Percentiles rank a stretch among this genome's conserved stretches.
phyloP scores from a whole-genome alignment of 768 basidiomycete species.

The Termitomyces sp. region DNA sequence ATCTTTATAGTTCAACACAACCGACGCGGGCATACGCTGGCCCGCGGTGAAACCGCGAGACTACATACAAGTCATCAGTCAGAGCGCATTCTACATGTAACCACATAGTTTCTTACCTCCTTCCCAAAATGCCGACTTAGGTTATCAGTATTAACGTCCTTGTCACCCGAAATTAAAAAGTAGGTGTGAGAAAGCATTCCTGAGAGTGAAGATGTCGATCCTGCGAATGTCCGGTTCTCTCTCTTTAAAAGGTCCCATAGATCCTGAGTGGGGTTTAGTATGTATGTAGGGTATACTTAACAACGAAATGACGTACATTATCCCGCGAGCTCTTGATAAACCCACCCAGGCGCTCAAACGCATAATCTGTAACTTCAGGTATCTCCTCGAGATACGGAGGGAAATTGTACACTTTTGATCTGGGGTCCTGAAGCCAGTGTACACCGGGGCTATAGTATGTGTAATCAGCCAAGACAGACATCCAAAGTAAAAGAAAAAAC shows the following conservation, averaged over 20 bases:
- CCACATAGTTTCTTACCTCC: slow-evolving; percentile 50
- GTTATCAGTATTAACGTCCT: slow-evolving; percentile 54
- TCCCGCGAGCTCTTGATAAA: slow-evolving; percentile 84
- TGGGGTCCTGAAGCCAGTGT: slow-evolving; percentile 85
- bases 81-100: neutral
- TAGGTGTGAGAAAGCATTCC: slow-evolving; percentile 86
- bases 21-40: slow-evolving; percentile 71
- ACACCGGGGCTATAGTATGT: slow-evolving; percentile 66
- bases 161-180: slow-evolving; percentile 76
- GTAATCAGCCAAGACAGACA: neutral
- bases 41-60: slow-evolving; percentile 61
- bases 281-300: neutral
- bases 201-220: slow-evolving; percentile 88
- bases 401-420: slow-evolving; percentile 86
- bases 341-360: slow-evolving; percentile 68
- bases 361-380: slow-evolving; percentile 79
- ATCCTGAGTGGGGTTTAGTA: slow-evolving; percentile 44
- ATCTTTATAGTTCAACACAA: slow-evolving; percentile 61
- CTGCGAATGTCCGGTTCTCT: slow-evolving; percentile 63
- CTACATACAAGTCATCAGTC: neutral
- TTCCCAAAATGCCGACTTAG: slow-evolving; percentile 58
- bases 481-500: neutral
- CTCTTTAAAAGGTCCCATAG: slow-evolving; percentile 56
- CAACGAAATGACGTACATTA: slow-evolving; percentile 36
- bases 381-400: slow-evolving; percentile 65